Percentiles rank a stretch among this genome's conserved stretches.
phyloP scores from a whole-genome alignment of 805 yeast genomes.

The Hanseniaspora osmophila region DNA sequence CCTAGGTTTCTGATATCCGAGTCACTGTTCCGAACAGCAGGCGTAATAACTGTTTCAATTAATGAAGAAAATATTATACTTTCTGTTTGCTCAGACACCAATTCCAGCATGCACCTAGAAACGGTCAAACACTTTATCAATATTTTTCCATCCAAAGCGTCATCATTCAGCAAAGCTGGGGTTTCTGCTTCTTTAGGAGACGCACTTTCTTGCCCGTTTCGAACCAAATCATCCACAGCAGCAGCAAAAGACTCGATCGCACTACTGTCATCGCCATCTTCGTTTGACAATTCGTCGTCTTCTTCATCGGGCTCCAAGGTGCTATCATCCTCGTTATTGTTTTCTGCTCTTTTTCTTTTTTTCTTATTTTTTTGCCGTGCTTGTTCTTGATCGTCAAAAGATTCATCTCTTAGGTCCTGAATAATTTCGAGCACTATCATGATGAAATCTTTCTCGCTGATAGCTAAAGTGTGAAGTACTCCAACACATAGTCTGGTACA shows the following conservation, averaged over 20 bases:
- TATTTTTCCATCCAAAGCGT: conserved; percentile 25
- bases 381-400: conserved; percentile 24
- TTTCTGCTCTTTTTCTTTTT: conserved; percentile 16
- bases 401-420: conserved; percentile 67
- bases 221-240: conserved; percentile 27
- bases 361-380: conserved; percentile 12
- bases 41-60: conserved; percentile 62
- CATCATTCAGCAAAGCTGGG: conserved; percentile 13
- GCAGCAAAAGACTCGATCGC: conserved; percentile 33
- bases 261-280: conserved; percentile 16
- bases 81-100: conserved; percentile 49
- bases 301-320: conserved; percentile 8
- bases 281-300: conserved; percentile 11
- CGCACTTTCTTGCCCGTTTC: conserved; percentile 13
- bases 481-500: conserved; percentile 43
- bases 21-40: conserved; percentile 54
- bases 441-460: conserved; percentile 72
- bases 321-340: conserved; percentile 4
- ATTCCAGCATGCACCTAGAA: conserved; percentile 54
- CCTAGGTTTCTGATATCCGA: conserved; percentile 49
- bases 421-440: conserved; percentile 76
- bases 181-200: conserved; percentile 8
- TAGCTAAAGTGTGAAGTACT: conserved; percentile 56
- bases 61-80: conserved; percentile 55
- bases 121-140: conserved; percentile 51